These are phyloP conservation scores for Boletus vinaceobasis DNA, from an alignment of 768 basidiomycete genomes.

Conservation along the genomic window DNA sequence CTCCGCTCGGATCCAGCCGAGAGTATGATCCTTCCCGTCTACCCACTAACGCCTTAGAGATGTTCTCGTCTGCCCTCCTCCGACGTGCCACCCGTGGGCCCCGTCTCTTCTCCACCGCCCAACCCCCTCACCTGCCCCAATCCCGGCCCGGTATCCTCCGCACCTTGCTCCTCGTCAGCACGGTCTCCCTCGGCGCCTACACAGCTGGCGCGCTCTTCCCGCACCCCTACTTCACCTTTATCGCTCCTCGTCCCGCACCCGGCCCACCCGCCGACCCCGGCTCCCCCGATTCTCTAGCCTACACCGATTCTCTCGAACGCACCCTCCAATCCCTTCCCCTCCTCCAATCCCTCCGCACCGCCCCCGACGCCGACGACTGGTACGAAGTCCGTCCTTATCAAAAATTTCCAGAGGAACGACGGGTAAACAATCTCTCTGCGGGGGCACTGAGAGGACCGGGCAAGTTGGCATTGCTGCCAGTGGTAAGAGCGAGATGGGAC, in stretches of 20 bases:
- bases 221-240: constrained; percentile 57
- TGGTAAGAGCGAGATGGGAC: constrained; percentile 72
- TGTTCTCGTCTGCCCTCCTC: constrained; percentile 6
- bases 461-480: constrained; percentile 73
- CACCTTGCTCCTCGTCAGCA: constrained; percentile 18
- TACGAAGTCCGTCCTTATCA: constrained; percentile 77
- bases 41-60: background rate
- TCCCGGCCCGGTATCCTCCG: constrained; percentile 11
- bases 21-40: background rate
- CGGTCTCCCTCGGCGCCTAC: constrained; percentile 35
- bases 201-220: constrained; percentile 66
- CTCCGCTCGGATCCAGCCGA: constrained; percentile 27
- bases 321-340: constrained; percentile 62
- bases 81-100: constrained; percentile 2
- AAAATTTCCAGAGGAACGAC: constrained; percentile 63
- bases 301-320: constrained; percentile 61
- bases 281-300: constrained; percentile 55
- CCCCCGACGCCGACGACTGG: constrained; percentile 56
- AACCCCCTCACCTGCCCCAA: background rate
- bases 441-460: constrained; percentile 88
- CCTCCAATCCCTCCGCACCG: constrained; percentile 49
- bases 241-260: constrained; percentile 77
- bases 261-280: constrained; percentile 54
- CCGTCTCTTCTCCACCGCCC: constrained; percentile 19
- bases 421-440: constrained; percentile 80